These are phyloP conservation scores for Limonomyces culmigenus DNA, from an alignment of 1,284 basidiomycete species.

Conservation along the genomic window DNA sequence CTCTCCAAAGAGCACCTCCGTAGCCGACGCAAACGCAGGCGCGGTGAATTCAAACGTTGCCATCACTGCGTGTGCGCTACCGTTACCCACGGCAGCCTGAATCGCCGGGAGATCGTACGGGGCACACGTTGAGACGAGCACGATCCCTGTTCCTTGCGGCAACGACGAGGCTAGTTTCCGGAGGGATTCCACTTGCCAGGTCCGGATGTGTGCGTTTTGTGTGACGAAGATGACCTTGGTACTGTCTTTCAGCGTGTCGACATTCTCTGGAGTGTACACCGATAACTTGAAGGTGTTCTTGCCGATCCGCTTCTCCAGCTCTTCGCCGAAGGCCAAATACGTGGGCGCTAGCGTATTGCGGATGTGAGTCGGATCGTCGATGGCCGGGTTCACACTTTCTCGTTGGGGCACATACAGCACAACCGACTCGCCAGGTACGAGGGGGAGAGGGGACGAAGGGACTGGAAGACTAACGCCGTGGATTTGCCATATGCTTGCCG, in stretches of 20 bases:
- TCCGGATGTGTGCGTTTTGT: constrained; percentile 33
- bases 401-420: constrained; percentile 34
- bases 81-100: constrained; percentile 8
- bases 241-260: constrained; percentile 9
- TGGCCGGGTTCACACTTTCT: constrained; percentile 40
- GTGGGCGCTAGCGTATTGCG: constrained; percentile 39
- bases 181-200: constrained; percentile 36
- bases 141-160: constrained; percentile 13
- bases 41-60: constrained; percentile 42
- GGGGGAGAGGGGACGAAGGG: constrained; percentile 18
- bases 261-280: constrained; percentile 22
- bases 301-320: constrained; percentile 18
- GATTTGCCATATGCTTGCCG: constrained; percentile 26
- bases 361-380: constrained; percentile 35
- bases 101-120: constrained; percentile 33
- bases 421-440: constrained; percentile 12
- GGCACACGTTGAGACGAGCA: constrained; percentile 38
- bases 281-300: constrained; percentile 20
- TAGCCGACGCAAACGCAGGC: constrained; percentile 27
- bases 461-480: constrained; percentile 28
- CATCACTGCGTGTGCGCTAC: too few species aligned
- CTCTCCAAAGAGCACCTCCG: constrained; percentile 27
- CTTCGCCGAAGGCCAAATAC: constrained; percentile 29
- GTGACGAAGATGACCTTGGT: constrained; percentile 33
- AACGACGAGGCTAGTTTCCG: constrained; percentile 14